A percentile compares a stretch with the other conserved stretches of the same genome.
Conservation (phyloP, 2,329 filamentous ascomycete genomes). For the Phoma sp. region DNA sequence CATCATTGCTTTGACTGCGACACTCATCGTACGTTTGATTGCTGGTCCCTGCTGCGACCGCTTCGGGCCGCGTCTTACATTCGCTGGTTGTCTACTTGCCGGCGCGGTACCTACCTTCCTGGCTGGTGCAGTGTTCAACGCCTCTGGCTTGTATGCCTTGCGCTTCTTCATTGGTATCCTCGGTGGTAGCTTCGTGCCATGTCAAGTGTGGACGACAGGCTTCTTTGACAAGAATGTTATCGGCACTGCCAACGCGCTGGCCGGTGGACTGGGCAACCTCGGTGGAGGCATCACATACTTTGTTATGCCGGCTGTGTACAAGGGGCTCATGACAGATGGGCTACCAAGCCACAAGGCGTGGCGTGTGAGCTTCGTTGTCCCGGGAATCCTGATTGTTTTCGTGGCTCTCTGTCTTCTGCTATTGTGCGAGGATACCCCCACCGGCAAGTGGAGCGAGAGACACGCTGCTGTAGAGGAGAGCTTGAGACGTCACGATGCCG, state of each 20-base stretch:
- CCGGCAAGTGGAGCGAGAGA: constrained; percentile 77
- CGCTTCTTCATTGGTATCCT: constrained; percentile 82
- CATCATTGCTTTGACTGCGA: constrained; percentile 70
- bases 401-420: constrained; percentile 71
- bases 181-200: constrained; percentile 78
- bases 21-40: constrained; percentile 66
- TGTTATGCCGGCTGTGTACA: constrained; percentile 86
- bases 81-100: constrained; percentile 73
- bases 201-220: constrained; percentile 87
- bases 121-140: constrained; percentile 73
- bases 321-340: constrained; percentile 66
- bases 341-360: constrained; percentile 72
- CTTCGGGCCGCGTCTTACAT: constrained; percentile 79
- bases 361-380: constrained; percentile 82
- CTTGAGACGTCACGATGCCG: constrained; percentile 38
- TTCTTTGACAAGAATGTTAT: constrained; percentile 96
- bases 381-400: constrained; percentile 72
- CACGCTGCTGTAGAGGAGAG: constrained; percentile 63
- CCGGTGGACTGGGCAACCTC: constrained; percentile 60
- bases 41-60: constrained; percentile 81
- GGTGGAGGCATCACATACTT: constrained; percentile 57
- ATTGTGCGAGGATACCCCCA: constrained; percentile 79
- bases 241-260: constrained; percentile 84
- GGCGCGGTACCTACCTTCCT: constrained; percentile 84
- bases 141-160: constrained; percentile 68